Percentiles rank a stretch among this genome's conserved stretches.
Evolutionary conservation across 495 filamentous ascomycete species (phyloP).

Genomic region (Talaromyces liani): DNA sequence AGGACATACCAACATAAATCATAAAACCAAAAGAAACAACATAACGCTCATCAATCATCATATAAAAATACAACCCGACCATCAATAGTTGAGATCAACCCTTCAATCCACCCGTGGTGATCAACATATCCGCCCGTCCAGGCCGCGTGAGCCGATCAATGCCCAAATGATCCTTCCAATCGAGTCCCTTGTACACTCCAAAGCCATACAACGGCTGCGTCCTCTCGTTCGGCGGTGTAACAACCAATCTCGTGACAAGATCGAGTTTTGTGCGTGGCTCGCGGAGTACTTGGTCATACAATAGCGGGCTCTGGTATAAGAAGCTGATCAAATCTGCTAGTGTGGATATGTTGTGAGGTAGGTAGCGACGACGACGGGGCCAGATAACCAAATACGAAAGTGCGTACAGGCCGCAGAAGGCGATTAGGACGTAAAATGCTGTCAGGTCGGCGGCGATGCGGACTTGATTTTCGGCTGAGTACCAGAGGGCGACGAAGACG

Average conservation of each 20-base stretch:
- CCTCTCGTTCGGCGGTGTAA: conserved; percentile 39
- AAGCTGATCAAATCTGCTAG: conserved; percentile 73
- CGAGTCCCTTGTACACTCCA: conserved; percentile 51
- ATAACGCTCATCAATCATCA: background rate
- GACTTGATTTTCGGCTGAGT: conserved; percentile 40
- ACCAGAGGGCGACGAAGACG: conserved; percentile 71
- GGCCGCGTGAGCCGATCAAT: conserved; percentile 52
- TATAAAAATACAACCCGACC: background rate
- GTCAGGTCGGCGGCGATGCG: conserved; percentile 64
- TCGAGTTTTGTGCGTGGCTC: conserved; percentile 53
- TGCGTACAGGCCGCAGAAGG: conserved; percentile 60
- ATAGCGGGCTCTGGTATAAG: conserved; percentile 59
- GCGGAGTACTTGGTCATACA: conserved; percentile 59
- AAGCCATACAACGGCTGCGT: conserved; percentile 50
- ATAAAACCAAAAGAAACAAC: background rate
- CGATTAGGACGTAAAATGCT: conserved; percentile 57
- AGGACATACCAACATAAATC: background rate
- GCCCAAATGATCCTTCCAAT: conserved; percentile 58
- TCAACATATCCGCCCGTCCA: conserved; percentile 39
- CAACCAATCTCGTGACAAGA: conserved; percentile 53
- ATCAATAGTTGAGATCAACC: background rate
- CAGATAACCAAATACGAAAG: conserved; percentile 57
- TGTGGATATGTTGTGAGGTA: conserved; percentile 63
- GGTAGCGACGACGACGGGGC: conserved; percentile 44
- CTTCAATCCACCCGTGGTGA: conserved; percentile 24